Base-by-base conservation (phyloP, 2,329 filamentous ascomycete species). In the Aspergillus pseudotamarii region DNA sequence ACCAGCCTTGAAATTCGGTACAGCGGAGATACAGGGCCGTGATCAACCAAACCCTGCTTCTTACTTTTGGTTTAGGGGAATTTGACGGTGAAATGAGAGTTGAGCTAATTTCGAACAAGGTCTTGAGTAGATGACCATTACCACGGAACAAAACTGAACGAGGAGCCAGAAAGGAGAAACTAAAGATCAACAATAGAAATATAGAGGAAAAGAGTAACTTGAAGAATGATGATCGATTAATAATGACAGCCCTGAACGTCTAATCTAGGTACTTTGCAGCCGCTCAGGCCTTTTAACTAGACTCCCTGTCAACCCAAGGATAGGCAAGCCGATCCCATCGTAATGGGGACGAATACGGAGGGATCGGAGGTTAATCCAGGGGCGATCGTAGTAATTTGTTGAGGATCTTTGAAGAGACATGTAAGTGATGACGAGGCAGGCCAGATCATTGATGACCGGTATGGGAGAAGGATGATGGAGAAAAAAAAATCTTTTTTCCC, bases 341-440 rank as follows among this genome's bases (percentile, higher is more conserved):
- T 16, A 23, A 38, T 55, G 21, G n/a, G 21, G 32, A 26, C 21
- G 19, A 55, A 36, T 38, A 55, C 32, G 32, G 34, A 26, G n/a
- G 21, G 32, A 54, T 34, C 51, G 21, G 51, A 55, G 21, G 26
- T 55, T 38, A 26, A 36, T 55, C 32, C 34, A 55, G 30, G 12
- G 26, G 12, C 38, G 38, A 41, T 41, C 38, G n/a, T 41, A 38
- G n/a, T 48, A 26, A 55, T 55, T 26, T 55, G 28, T 32, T 32
- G 48, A 55, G 51, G 32, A 19, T 55, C n/a, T 55, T 12, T 23
- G n/a, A 12, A 26, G 14, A 38, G 51, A 38, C 26, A 67, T 65
- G 57, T 67, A 63, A 65, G 61, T 50, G 46, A 50, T 50, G 46
- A 50, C 46, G 46, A 50, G 46, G 46, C 46, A 51, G 48, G 28